A percentile compares a stretch with the other conserved stretches of the same genome.
These are phyloP conservation scores for Pyricularia sp. DNA, from an alignment of 2,329 filamentous ascomycete species.

Conservation along the genomic window DNA sequence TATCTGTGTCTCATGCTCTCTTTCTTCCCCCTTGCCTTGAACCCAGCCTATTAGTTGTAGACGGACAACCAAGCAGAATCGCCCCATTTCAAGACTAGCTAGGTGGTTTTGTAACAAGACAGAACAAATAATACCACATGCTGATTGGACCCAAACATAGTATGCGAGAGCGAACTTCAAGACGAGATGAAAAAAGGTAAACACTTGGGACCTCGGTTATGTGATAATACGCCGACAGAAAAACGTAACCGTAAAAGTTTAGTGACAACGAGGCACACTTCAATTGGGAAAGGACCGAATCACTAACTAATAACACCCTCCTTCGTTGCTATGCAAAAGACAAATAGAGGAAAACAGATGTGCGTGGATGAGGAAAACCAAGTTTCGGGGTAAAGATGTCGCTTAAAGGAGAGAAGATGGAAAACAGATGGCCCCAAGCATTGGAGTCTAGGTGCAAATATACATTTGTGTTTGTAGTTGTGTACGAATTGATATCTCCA, in stretches of 20 bases:
- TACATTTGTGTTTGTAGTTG: not conserved
- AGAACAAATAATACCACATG: not conserved
- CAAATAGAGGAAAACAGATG: not conserved
- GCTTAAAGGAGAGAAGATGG: not conserved
- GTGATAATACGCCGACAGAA: not conserved
- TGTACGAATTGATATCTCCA: not conserved
- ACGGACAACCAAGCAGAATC: not conserved
- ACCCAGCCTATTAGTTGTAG: not conserved
- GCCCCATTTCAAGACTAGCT: not conserved
- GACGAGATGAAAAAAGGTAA: not conserved
- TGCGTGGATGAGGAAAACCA: not conserved
- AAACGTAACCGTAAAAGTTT: not conserved
- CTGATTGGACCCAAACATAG: not conserved
- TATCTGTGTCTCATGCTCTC: not conserved
- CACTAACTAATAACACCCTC: not conserved
- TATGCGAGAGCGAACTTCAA: not conserved
- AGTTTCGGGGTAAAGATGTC: not conserved
- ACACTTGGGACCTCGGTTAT: not conserved
- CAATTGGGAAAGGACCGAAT: not conserved
- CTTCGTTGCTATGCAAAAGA: not conserved
- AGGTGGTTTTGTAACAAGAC: not conserved
- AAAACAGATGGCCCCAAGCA: not conserved
- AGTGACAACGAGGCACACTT: not conserved
- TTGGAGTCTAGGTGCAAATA: not conserved
- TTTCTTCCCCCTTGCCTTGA: not conserved